Evolutionary conservation across 495 filamentous ascomycete genomes (phyloP).

Genomic region (Hypoxylon rickii): DNA sequence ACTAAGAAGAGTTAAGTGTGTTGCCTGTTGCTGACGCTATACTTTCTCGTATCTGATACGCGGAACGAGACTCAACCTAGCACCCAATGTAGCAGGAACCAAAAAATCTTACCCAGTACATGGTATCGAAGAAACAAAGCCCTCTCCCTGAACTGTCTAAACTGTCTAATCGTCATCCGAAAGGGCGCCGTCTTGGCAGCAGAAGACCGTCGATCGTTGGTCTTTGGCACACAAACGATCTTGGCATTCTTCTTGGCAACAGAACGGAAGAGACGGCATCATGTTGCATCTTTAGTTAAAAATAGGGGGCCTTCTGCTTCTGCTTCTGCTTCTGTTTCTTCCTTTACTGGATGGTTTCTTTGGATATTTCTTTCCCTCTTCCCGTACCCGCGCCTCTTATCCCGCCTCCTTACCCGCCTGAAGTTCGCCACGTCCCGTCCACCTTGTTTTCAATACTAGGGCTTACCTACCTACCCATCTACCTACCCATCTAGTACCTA

Average conservation of each 20-base stretch:
- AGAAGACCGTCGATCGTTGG: slow-evolving; percentile 27
- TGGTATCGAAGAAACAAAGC: neutral
- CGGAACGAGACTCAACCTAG: no score
- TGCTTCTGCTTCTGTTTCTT: no score
- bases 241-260: slow-evolving; percentile 36
- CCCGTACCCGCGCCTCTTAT: no score
- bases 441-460: no score
- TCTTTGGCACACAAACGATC: slow-evolving; percentile 29
- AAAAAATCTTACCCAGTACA: no score
- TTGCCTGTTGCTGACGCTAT: no score
- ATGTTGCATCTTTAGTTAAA: slow-evolving; percentile 32
- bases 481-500: neutral
- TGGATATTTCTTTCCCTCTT: no score
- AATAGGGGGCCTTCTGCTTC: slow-evolving; percentile 26
- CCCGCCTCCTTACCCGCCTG: slow-evolving; percentile 11
- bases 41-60: no score
- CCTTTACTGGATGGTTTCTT: no score
- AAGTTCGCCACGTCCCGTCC: neutral
- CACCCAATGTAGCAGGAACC: no score
- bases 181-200: slow-evolving; percentile 22
- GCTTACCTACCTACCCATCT: no score
- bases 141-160: neutral
- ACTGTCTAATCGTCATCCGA: slow-evolving; percentile 9
- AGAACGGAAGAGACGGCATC: slow-evolving; percentile 33
- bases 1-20: no score